Evolutionary conservation across 106 monocot genomes (phyloP), one percentile per base, ranked within the genome.

Genomic region (Allium sativum): DNA sequence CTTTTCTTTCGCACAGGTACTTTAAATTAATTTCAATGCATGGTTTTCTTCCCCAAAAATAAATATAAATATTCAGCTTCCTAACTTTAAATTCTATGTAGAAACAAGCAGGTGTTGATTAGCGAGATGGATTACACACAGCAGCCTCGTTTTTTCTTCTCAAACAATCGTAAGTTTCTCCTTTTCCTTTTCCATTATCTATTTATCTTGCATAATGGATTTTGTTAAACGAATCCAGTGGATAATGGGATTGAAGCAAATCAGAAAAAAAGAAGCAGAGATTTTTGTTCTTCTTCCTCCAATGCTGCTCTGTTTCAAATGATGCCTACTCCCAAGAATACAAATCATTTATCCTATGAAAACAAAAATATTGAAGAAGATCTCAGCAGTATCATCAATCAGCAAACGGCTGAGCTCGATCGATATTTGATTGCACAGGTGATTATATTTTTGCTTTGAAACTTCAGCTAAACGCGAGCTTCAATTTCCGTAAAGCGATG

Each of bases 351-450:
- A 21, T 70, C 86, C 21, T 61, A 78, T 44, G 70, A 73, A 41
- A 70, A 79, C 16, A 64, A 73, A 6, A 52, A 47, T 15, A 31
- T 31, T 1, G 60, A 65, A 61, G 7, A 52, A 40, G 84, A 84
- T 5, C 61, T 86, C 57, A 40, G 73, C 8, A 55, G 68, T 48
- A 72, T 71, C 48, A 72, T 86, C 46, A 76, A 82, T 45, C 57
- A 71, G 8, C 71, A 92, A 18, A 67, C 48, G 17, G 73, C 71
- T 40, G 81, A 86, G 51, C 67, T 86, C 71, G 77, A 92, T 18
- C 65, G 21, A n/a, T 71, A 73, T 48, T 68, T 92, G 55, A 48
- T 40, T 14, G 65, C 70, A 12, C 82, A 82, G 62, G 77, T 77
- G 67, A n/a, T 8, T 21, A 45, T 46, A 13, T 1, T 17, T 10